Base-by-base conservation (phyloP, 2,329 filamentous ascomycete genomes). In the Fusarium udum region DNA sequence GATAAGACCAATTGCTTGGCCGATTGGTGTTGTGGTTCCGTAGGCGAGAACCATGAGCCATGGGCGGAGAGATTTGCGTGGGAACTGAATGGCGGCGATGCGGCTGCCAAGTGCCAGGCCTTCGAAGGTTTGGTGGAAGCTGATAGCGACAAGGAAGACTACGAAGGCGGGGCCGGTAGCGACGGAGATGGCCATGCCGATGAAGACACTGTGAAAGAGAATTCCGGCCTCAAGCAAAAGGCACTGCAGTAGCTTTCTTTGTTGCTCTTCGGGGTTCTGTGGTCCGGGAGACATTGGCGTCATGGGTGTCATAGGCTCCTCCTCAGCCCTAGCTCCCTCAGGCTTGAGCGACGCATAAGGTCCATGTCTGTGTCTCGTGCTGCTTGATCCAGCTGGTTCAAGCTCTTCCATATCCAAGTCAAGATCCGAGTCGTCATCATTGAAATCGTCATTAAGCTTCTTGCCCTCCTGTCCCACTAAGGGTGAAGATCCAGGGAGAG, bases 101-200 rank as follows among this genome's bases (percentile, higher is more conserved):
- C 94, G 92, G 48, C 93, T 93, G 12, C 94, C 94, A 9, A 97
- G 88, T 1, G 94, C 94, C 20, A 97, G 90, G 4, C 94, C 94
- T 83, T 97, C 94, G 73, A 97, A 97, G 2, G 93, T 94, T 83
- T 97, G 93, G 78, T 96, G 93, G 82, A 95, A 95, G 73, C 89
- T 90, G 71, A 96, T 95, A 56, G 93, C 93, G 36, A 95, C 86
- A 1, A 96, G 85, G 72, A 96, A 93, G 18, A 95, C 92, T 46
- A 94, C 85, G 78, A 96, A 96, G 3, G 92, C 90, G 1, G 93
- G 92, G 0, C 93, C 93, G 0, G 92, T 94, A 1, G 93, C 91
- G 2, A 96, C 93, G 2, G 92, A 94, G 36, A 96, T 87, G 8
- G 93, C 93, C 92, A 95, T 95, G 70, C 93, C 93, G 76, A 96